Evolutionary conservation across 1,284 basidiomycete species (phyloP), one percentile per base, ranked within the genome.

Genomic region (Phellopilus nigrolimitatus): DNA sequence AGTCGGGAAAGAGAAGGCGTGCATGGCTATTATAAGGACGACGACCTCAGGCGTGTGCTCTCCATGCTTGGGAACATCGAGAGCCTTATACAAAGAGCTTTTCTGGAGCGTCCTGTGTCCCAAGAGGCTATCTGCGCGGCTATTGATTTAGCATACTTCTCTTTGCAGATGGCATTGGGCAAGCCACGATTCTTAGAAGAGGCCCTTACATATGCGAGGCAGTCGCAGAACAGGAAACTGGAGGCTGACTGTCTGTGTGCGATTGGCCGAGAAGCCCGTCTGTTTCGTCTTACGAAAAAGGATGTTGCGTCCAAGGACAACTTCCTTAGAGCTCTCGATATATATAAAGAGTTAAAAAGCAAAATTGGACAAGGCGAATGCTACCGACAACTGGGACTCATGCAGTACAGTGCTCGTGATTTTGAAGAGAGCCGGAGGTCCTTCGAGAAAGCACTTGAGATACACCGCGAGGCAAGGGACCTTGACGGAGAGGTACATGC

Each of bases 1-100:
- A 9, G 27, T 13, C 13, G 15, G 3, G 27, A 15, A 12, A 6
- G 47, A 22, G 28, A 1, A 8, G 33, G 15, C 15, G 30, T 25
- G 15, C 15, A 24, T 17, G 25, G 24, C 15, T 6, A 30, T 30
- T 6, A 12, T 30, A 30, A 12, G 12, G 30, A 21, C 10, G 46
- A 39, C 9, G 22, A 13, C n/a, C 13, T 51, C 22, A 28, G 33
- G 12, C 7, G 49, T 17, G 49, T 34, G 13, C 15, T 45, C 9
- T 13, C 22, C 17, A 33, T 44, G 22, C 30, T 43, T 21, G 42
- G 42, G 12, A 51, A 51, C 30, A 51, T 51, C 49, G 49, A 51
- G 33, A 37, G 31, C 21, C 30, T 51, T n/a, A 45, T 51, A 5
- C n/a, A 44, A 3, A 40, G 49, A 2, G 42, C 49, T 2, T 45